Evolutionary conservation across 2,329 filamentous ascomycete genomes (phyloP).

Genomic region (Hortaea sp.): DNA sequence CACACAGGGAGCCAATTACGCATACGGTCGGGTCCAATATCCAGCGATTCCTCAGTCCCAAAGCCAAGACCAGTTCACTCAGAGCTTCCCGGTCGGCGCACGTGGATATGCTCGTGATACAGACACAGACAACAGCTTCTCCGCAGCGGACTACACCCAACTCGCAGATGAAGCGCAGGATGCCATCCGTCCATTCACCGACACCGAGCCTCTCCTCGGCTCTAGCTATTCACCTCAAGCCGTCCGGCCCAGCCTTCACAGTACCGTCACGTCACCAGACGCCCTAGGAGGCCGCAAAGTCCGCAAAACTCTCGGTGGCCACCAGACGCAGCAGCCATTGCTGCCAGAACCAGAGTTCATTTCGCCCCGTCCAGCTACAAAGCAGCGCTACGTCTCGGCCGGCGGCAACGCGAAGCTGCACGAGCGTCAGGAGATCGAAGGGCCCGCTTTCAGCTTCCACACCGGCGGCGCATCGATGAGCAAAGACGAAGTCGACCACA

Average conservation of each 20-base stretch:
- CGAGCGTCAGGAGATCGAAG: conserved; percentile 15
- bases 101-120: conserved; percentile 3
- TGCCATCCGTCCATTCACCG: conserved; percentile 4
- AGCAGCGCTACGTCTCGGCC: conserved; percentile 20
- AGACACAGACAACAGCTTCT: conserved; percentile 1
- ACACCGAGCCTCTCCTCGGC: background rate
- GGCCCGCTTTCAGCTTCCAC: conserved; percentile 2
- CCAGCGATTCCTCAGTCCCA: conserved; percentile 5
- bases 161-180: conserved; percentile 3
- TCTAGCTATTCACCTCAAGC: background rate
- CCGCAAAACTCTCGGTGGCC: conserved; percentile 1
- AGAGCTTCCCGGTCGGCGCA: conserved; percentile 6
- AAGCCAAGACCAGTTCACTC: conserved; percentile 4
- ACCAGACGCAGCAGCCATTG: conserved; percentile 1
- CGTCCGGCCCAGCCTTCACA: background rate
- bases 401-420: conserved; percentile 14
- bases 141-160: conserved; percentile 1
- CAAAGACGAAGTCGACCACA: conserved; percentile 8
- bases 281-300: background rate
- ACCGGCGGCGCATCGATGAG: conserved; percentile 1
- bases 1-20: background rate
- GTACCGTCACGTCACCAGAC: conserved; percentile 1
- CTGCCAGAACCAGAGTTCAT: conserved; percentile 12
- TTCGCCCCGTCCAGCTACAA: conserved; percentile 8
- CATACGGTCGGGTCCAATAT: background rate